Conservation (phyloP, 1,139 yeast species). For the Suhomyces anneliseae region DNA sequence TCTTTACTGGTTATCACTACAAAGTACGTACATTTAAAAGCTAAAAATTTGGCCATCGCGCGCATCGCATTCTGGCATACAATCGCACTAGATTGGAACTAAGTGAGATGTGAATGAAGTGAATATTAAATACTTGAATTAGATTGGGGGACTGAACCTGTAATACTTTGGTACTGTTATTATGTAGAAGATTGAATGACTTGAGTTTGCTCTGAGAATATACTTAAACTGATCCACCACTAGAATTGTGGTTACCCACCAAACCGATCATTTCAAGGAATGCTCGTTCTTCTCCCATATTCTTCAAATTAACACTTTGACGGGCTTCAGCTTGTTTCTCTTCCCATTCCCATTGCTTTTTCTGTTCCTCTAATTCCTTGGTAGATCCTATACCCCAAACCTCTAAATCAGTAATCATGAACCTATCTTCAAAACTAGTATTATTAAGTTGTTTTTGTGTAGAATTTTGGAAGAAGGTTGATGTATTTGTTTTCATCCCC, state of each 20-base stretch:
- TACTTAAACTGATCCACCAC: constrained; percentile 59
- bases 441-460: constrained; percentile 17
- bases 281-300: constrained; percentile 79
- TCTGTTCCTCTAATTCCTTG: constrained; percentile 73
- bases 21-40: neutral
- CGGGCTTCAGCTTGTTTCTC: constrained; percentile 80
- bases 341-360: constrained; percentile 88
- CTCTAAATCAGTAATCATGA: constrained; percentile 72
- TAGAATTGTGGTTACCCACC: constrained; percentile 64
- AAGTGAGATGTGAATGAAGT: neutral
- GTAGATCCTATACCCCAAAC: constrained; percentile 91
- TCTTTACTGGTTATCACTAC: neutral
- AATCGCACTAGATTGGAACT: neutral
- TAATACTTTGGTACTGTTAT: too few relatives aligned
- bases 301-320: constrained; percentile 63
- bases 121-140: too few relatives aligned
- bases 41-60: constrained; percentile 10
- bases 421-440: constrained; percentile 65
- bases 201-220: too few relatives aligned
- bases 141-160: too few relatives aligned
- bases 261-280: constrained; percentile 88
- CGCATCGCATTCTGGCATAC: constrained; percentile 5
- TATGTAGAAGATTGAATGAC: too few relatives aligned
- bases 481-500: constrained; percentile 20
- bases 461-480: constrained; percentile 32